These are phyloP conservation scores for Funneliformis caledonium DNA, from an alignment of 371 early-diverging fungal genomes.

Conservation along the genomic window DNA sequence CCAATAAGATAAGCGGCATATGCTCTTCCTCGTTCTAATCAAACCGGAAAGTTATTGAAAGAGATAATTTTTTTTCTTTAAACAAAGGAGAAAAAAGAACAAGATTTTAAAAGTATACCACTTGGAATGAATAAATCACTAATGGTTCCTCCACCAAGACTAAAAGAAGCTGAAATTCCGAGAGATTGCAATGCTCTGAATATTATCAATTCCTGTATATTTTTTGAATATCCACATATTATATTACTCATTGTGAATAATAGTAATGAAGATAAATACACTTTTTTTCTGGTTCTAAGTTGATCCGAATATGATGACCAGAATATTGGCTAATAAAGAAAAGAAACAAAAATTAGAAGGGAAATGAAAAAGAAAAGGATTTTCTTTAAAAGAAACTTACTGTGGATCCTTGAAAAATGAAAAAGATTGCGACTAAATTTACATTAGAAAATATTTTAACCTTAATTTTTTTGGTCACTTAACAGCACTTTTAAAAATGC, in stretches of 20 bases:
- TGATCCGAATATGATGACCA: conserved; percentile 32
- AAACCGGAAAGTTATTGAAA: neutral
- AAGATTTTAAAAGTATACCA: neutral
- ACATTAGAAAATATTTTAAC: neutral
- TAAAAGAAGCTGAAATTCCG: conserved; percentile 72
- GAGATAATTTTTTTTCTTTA: neutral
- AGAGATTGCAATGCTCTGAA: conserved; percentile 71
- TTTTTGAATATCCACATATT: conserved; percentile 43
- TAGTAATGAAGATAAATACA: conserved; percentile 62
- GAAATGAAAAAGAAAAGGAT: neutral
- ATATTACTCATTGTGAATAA: conserved; percentile 65
- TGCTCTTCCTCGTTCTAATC: conserved; percentile 18
- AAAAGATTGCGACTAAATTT: conserved; percentile 10
- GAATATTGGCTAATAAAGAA: conserved; percentile 1
- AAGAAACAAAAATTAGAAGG: neutral
- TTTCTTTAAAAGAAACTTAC: neutral
- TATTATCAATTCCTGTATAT: neutral
- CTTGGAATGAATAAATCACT: conserved; percentile 49
- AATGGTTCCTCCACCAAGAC: conserved; percentile 79
- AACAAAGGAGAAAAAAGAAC: neutral
- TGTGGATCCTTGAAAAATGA: neutral
- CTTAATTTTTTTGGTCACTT: neutral
- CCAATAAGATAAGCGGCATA: conserved; percentile 10
- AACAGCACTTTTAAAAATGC: neutral
- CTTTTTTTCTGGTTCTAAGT: conserved; percentile 44